Evolutionary conservation across 2,329 filamentous ascomycete species (phyloP).

Genomic region (Colletotrichum lupini): DNA sequence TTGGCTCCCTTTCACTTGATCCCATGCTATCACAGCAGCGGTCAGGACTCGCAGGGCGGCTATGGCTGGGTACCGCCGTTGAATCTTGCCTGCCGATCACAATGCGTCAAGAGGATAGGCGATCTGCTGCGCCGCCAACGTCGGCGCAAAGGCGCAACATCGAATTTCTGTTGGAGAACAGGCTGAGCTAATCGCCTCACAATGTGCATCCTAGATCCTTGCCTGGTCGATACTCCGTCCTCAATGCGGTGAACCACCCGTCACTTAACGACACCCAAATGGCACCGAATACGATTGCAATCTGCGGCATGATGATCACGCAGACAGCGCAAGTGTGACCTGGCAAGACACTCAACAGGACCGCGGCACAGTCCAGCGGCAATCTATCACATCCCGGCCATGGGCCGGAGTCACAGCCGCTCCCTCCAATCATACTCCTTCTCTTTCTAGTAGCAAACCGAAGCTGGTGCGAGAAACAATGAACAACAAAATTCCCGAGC

Average conservation of each 20-base stretch:
- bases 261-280: not conserved
- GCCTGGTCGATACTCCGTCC: not conserved
- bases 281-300: not conserved
- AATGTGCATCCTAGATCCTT: slow-evolving; percentile 6
- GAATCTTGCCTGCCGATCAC: slow-evolving; percentile 11
- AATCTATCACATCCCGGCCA: not conserved
- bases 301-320: slow-evolving; percentile 13
- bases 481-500: slow-evolving; percentile 26
- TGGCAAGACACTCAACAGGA: not conserved
- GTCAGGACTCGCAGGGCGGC: not conserved
- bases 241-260: not conserved
- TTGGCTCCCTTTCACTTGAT: not conserved
- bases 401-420: not conserved
- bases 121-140: not conserved
- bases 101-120: slow-evolving; percentile 4
- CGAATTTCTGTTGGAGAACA: not conserved
- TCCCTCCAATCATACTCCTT: slow-evolving; percentile 13
- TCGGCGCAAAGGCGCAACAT: not conserved
- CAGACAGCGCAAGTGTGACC: not conserved
- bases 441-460: slow-evolving; percentile 14
- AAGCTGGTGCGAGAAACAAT: slow-evolving; percentile 4
- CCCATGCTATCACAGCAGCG: not conserved
- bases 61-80: slow-evolving; percentile 5
- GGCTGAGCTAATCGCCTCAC: not conserved
- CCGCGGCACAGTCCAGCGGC: slow-evolving; percentile 9